Conservation (phyloP, 129 eudicot genomes). For the Pulicaria dysenterica region DNA sequence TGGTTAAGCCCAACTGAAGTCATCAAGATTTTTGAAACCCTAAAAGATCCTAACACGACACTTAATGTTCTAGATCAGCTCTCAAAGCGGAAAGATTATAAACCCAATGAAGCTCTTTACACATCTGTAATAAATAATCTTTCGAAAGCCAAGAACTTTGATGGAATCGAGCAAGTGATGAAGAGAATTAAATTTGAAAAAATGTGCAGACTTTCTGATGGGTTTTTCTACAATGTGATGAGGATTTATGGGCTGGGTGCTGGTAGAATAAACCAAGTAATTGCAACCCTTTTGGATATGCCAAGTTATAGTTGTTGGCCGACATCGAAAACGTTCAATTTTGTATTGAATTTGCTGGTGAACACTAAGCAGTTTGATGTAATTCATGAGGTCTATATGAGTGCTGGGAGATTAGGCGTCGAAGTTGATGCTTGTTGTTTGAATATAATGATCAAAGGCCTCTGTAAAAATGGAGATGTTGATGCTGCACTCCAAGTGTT, state of each 20-base stretch:
- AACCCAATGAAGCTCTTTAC: constrained; percentile 78
- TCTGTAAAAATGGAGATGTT: constrained; percentile 45
- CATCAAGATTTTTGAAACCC: constrained; percentile 56
- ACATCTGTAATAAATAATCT: constrained; percentile 59
- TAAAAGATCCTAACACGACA: constrained; percentile 57
- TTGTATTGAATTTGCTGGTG: constrained; percentile 75
- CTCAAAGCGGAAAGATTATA: constrained; percentile 73
- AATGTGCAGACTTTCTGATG: constrained; percentile 62
- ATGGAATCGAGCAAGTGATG: constrained; percentile 69
- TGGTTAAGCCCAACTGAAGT: constrained; percentile 82
- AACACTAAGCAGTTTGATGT: constrained; percentile 59
- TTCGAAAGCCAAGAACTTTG: constrained; percentile 55
- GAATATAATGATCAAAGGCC: constrained; percentile 77
- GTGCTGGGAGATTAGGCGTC: constrained; percentile 62
- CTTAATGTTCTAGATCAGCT: constrained; percentile 58
- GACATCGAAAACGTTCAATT: constrained; percentile 60
- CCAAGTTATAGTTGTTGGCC: constrained; percentile 79
- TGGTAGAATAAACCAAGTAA: constrained; percentile 58
- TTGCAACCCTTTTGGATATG: constrained; percentile 80
- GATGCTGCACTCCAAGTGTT: constrained; percentile 71
- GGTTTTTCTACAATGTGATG: constrained; percentile 64
- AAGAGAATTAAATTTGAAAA: constrained; percentile 53
- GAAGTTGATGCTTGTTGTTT: constrained; percentile 74
- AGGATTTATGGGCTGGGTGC: constrained; percentile 69
- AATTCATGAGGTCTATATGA: constrained; percentile 60